phyloP scores from a whole-genome alignment of 306 rosid genomes.

The Casuarina glauca region DNA sequence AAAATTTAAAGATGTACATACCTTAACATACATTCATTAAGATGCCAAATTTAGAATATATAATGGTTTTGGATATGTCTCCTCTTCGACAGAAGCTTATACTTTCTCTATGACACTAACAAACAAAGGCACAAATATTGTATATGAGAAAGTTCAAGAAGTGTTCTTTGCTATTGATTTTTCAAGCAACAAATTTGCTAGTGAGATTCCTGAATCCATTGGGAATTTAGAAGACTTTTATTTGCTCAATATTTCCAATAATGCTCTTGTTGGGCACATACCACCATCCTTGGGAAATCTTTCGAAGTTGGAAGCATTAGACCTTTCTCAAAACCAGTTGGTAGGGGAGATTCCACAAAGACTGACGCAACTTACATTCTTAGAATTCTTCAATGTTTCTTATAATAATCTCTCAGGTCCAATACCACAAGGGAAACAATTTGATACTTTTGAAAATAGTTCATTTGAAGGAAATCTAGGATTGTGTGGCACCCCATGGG shows the following conservation, averaged over 20 bases:
- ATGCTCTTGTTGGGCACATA: neutral
- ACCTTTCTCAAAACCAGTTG: neutral
- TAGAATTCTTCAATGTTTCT: too few relatives aligned
- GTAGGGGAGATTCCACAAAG: neutral
- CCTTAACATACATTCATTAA: neutral
- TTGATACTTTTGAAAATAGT: constrained; percentile 11
- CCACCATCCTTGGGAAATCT: neutral
- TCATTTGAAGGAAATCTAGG: constrained; percentile 20
- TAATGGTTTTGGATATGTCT: neutral
- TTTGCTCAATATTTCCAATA: neutral
- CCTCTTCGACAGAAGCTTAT: neutral
- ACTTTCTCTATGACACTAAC: neutral
- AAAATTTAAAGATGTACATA: neutral
- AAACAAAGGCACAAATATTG: too few relatives aligned
- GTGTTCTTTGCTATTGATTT: too few relatives aligned
- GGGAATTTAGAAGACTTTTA: neutral
- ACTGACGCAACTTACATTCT: neutral
- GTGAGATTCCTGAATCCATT: neutral
- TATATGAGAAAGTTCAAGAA: too few relatives aligned
- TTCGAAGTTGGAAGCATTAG: too few relatives aligned
- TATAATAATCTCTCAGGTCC: too few relatives aligned
- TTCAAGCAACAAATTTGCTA: too few relatives aligned
- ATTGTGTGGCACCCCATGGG: constrained; percentile 15
- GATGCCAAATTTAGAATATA: too few relatives aligned
- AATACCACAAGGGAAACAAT: neutral